Conservation (phyloP, 106 monocot genomes). For the Acorus gramineus region DNA sequence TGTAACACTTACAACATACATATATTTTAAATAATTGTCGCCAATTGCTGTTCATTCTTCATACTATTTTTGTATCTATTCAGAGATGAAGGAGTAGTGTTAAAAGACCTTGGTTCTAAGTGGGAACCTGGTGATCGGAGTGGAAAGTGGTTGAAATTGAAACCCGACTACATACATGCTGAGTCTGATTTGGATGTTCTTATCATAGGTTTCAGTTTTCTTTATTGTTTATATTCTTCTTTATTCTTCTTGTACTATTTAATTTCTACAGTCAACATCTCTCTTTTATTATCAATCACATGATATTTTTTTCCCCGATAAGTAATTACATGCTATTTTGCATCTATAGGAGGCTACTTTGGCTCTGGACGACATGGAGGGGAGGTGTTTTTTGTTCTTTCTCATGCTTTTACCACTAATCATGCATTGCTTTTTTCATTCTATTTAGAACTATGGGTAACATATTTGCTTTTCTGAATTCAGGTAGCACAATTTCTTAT, state of each 20-base stretch:
- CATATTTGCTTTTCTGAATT: slow-evolving; percentile 1
- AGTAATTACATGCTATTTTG: slow-evolving; percentile 6
- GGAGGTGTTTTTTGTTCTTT: slow-evolving; percentile 37
- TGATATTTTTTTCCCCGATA: no score
- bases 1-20: no score
- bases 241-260: neutral
- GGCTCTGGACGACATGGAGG: slow-evolving; percentile 95
- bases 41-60: no score
- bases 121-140: slow-evolving; percentile 95
- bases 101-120: slow-evolving; percentile 91
- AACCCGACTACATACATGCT: slow-evolving; percentile 96
- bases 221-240: slow-evolving; percentile 1
- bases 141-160: slow-evolving; percentile 97
- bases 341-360: slow-evolving; percentile 77
- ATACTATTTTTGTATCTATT: neutral
- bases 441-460: neutral
- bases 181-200: slow-evolving; percentile 94
- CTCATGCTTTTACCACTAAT: neutral
- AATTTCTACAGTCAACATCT: neutral
- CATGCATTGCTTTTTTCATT: slow-evolving; percentile 2
- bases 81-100: slow-evolving; percentile 89
- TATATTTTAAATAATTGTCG: no score
- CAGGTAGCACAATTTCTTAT: slow-evolving; percentile 98
- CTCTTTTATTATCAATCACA: no score
- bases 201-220: slow-evolving; percentile 57